Conservation (phyloP, 2,329 filamentous ascomycete species). For the Clonostachys chloroleuca region DNA sequence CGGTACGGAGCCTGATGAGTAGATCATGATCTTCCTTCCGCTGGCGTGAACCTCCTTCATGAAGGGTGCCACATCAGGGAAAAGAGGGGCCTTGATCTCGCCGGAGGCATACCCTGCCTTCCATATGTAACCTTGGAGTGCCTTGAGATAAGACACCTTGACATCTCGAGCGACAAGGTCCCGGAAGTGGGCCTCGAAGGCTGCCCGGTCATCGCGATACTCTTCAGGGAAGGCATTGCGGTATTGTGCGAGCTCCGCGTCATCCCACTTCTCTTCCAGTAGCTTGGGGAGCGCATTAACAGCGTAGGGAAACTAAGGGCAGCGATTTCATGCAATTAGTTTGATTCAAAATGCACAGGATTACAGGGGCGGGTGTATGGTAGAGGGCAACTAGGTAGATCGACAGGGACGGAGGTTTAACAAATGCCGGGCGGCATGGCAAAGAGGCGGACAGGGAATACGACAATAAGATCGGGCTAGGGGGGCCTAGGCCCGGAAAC, state of each 20-base stretch:
- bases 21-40: constrained; percentile 64
- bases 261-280: constrained; percentile 64
- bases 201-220: constrained; percentile 50
- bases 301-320: constrained; percentile 69
- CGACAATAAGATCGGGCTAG: neutral
- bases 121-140: constrained; percentile 78
- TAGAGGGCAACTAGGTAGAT: neutral
- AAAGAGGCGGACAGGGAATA: neutral
- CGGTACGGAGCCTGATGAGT: constrained; percentile 75
- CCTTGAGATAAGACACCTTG: constrained; percentile 74
- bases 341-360: neutral
- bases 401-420: neutral
- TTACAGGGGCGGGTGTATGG: neutral
- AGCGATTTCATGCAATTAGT: neutral
- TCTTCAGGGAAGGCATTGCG: constrained; percentile 67
- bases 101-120: constrained; percentile 67
- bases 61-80: constrained; percentile 65
- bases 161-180: constrained; percentile 69
- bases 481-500: constrained; percentile 19
- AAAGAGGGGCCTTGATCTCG: constrained; percentile 67
- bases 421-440: neutral
- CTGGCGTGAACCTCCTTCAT: constrained; percentile 53
- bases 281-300: constrained; percentile 60
- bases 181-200: constrained; percentile 62
- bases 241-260: constrained; percentile 59